phyloP scores from a whole-genome alignment of 177 flowering plant species.

The Telopea speciosissima region DNA sequence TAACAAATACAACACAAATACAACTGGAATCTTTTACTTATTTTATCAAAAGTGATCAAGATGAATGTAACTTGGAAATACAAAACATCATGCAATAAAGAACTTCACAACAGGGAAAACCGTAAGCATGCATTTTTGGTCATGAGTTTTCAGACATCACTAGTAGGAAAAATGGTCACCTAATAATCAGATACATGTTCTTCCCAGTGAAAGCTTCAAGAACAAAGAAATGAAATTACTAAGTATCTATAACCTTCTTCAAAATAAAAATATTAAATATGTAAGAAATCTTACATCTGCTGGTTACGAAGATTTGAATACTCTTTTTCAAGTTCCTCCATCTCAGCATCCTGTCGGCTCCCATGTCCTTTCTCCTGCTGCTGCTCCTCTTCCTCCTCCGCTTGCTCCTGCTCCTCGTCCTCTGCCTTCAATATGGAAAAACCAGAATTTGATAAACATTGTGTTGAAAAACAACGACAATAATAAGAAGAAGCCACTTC shows the following conservation, averaged over 20 bases:
- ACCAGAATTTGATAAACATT: not conserved
- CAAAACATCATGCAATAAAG: no score
- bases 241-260: no score
- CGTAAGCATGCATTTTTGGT: no score
- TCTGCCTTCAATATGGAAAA: not conserved
- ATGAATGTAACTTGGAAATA: no score
- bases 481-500: not conserved
- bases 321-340: conserved; percentile 82
- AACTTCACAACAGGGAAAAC: no score
- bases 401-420: conserved; percentile 6
- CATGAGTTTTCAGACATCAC: no score
- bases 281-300: conserved; percentile 49
- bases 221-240: not conserved
- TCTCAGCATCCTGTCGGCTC: conserved; percentile 38
- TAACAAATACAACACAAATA: no score
- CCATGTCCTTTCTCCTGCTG: conserved; percentile 15
- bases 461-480: not conserved
- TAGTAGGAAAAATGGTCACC: no score
- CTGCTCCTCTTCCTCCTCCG: conserved; percentile 18
- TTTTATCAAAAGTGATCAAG: no score
- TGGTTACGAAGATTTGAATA: conserved; percentile 42
- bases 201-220: not conserved
- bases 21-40: no score
- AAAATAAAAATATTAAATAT: not conserved
- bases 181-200: not conserved